phyloP scores from a whole-genome alignment of 2,329 filamentous ascomycete species.

The Colletotrichum sp. region DNA sequence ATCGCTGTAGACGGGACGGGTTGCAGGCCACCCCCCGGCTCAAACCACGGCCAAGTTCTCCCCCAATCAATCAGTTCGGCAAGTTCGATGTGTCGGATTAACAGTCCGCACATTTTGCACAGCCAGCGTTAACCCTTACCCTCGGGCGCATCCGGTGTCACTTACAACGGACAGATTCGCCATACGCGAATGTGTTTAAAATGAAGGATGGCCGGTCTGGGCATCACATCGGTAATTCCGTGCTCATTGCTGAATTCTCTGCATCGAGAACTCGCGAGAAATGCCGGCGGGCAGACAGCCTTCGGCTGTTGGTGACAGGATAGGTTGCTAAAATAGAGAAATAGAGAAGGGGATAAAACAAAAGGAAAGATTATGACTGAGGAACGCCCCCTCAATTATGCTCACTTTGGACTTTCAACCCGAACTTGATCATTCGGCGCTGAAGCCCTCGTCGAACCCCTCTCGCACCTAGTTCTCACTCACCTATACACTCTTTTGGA shows the following conservation, averaged over 20 bases:
- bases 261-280: not conserved
- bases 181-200: not conserved
- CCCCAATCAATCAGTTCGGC: accelerated
- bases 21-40: not conserved
- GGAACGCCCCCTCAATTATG: not conserved
- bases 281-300: not conserved
- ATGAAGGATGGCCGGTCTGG: not conserved
- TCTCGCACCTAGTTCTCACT: not conserved
- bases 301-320: not conserved
- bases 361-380: not conserved
- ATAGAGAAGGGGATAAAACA: not conserved
- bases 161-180: no score
- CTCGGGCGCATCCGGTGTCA: not conserved
- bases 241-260: not conserved
- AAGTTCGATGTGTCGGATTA: not conserved
- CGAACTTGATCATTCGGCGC: not conserved
- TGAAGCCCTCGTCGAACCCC: not conserved
- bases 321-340: not conserved
- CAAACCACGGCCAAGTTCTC: accelerated
- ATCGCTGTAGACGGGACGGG: not conserved
- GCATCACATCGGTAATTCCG: not conserved
- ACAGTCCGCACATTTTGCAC: not conserved
- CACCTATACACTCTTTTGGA: not conserved
- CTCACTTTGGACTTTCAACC: no score
- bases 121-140: not conserved